Base-by-base conservation (phyloP, 306 rosid species). In the Spatholobus suberectus region DNA sequence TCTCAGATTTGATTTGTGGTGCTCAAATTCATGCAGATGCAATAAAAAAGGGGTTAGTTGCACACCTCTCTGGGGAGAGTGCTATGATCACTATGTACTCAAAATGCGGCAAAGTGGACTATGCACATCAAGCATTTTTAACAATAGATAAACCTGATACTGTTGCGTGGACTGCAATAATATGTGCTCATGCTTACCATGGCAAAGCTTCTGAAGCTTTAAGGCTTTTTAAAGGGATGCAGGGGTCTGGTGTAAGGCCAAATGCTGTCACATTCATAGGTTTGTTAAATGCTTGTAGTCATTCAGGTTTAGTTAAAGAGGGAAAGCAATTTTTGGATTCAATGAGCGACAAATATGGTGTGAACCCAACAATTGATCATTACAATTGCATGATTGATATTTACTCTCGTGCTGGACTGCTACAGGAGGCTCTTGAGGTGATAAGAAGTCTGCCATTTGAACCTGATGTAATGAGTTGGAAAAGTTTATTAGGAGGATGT, bases 21-120 rank as follows among this genome's bases (percentile, higher is more conserved):
- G 32, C 91, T 81, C 95, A 91, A 79, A 75, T 79, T 86, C 91
- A 86, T 69, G 90, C 90, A 14, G 91, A 88, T 76, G 91, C 95
- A 81, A 85, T 89, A 75, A 91, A 88, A 76, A 86, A 73, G 69
- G 93, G 91, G 47, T 61, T 88, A 5, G 70, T 89, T 77, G 34
- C 81, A 58, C 77, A 55, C 79, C 84, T 86, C 3, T 83, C 84
- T 40, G 92, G 94, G 66, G 88, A 87, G 82, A 87, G 91, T 86
- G 91, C 92, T 73, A 74, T 91, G 89, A 83, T 91, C 63, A 89
- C 89, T 0, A 91, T 91, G 94, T 91, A 91, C 83, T 77, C 94
- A 72, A 91, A 86, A 84, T 91, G 92, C 44, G 94, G 91, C 76
- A 82, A 79, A 87, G 29, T 87, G 70, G 90, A 89, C 70, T 75